Conservation (phyloP, 139 green algal species). For the Chlorella sp. region DNA sequence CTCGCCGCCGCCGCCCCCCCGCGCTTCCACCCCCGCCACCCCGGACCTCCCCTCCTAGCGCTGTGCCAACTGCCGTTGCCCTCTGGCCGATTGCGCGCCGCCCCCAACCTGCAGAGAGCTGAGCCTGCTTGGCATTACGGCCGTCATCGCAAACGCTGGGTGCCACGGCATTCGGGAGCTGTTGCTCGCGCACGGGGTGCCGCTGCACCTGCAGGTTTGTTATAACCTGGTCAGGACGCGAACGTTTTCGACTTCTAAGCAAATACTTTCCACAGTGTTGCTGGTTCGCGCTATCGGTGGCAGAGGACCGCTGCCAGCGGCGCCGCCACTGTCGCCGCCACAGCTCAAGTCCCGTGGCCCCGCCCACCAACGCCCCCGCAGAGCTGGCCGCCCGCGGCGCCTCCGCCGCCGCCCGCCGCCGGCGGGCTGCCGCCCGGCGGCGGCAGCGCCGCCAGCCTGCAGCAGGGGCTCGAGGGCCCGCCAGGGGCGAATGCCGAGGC, state of each 20-base stretch:
- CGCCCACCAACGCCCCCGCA: neutral
- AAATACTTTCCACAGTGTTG: no score
- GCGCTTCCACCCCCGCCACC: neutral
- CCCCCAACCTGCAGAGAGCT: slow-evolving; percentile 22
- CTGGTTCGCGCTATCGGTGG: no score
- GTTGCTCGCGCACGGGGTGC: slow-evolving; percentile 30
- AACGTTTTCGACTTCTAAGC: no score
- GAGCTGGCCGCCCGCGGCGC: neutral
- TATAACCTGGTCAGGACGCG: no score
- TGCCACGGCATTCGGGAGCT: slow-evolving; percentile 10
- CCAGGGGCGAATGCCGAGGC: neutral
- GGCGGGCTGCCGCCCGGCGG: neutral
- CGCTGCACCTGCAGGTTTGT: neutral
- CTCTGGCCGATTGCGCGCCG: neutral
- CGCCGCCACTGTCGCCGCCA: slow-evolving; percentile 27
- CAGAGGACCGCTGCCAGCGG: no score
- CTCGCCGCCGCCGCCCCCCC: neutral
- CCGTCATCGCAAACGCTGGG: slow-evolving; percentile 15
- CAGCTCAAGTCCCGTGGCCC: neutral
- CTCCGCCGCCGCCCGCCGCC: neutral
- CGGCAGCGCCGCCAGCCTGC: neutral
- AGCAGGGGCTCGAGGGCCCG: neutral
- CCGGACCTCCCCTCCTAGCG: neutral
- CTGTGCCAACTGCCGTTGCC: neutral
- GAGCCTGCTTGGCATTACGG: slow-evolving; percentile 22